Base-by-base conservation (phyloP, 1,284 basidiomycete genomes). In the Waitea zeae region DNA sequence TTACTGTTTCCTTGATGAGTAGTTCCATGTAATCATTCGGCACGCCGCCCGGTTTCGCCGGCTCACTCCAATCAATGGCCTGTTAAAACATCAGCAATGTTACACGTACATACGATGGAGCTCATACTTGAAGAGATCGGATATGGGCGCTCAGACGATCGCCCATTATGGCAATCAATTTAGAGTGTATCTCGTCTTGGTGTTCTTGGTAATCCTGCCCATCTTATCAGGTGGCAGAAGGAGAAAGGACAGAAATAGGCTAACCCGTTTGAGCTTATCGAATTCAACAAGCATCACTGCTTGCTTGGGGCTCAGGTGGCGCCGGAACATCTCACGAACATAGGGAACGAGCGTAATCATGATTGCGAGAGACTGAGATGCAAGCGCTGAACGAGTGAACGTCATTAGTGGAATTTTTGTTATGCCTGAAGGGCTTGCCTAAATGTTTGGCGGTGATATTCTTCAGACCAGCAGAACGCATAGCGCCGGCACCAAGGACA, bases 371-470 rank as follows among this genome's bases (percentile, higher is more conserved):
- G 87, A 88, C 53, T 97, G 93, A 13, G 90, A 95, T 1, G 93
- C 93, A 31, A 98, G 70, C 20, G 93, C 89, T 87, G 52, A n/a
- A 15, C 28, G n/a, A n/a, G n/a, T n/a, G n/a, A n/a, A n/a, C n/a
- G n/a, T n/a, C n/a, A n/a, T n/a, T n/a, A n/a, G n/a, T n/a, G n/a
- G n/a, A n/a, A n/a, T n/a, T n/a, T n/a, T n/a, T n/a, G n/a, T n/a
- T n/a, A n/a, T n/a, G n/a, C n/a, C n/a, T n/a, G n/a, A n/a, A n/a
- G n/a, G n/a, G 55, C 67, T 36, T 39, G 88, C 86, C 87, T 17
- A 96, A 67, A 60, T 99, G 93, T 52, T 92, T 96, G 20, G 95
- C 93, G 0, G 93, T 97, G 50, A 99, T 99, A 53, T 97, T 96
- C 56, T 90, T 97, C 44, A 99, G 58, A 5, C 93, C 93, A 2